Percentiles rank a stretch among this genome's conserved stretches.
phyloP scores from a whole-genome alignment of 305 asterid species.

The Rubia peregrina region DNA sequence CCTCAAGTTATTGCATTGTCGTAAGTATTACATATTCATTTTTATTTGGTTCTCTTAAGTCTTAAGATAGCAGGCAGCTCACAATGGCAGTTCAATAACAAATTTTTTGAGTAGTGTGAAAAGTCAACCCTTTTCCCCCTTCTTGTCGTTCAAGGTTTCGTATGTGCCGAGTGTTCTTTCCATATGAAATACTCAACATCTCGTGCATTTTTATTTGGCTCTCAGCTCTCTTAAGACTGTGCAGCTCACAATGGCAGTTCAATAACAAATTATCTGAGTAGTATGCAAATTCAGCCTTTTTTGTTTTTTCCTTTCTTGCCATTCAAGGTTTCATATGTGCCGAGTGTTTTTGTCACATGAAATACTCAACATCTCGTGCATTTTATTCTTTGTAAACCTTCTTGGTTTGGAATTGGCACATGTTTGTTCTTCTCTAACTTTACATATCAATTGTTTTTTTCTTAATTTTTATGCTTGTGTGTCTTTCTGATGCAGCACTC shows the following conservation, averaged over 20 bases:
- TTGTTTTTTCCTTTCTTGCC: background rate
- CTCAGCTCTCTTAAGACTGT: no score
- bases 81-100: background rate
- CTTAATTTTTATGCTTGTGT: background rate
- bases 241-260: no score
- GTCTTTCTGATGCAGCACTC: conserved; percentile 60
- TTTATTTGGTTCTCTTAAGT: background rate
- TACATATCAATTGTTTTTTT: conserved; percentile 13
- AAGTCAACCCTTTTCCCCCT: background rate
- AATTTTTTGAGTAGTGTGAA: background rate
- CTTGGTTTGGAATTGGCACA: conserved; percentile 1
- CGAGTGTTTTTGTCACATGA: background rate
- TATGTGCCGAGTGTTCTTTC: background rate
- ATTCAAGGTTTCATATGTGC: background rate
- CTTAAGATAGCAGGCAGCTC: background rate
- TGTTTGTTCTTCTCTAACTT: background rate
- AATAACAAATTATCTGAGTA: no score
- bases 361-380: background rate
- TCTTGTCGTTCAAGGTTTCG: background rate
- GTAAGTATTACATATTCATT: background rate
- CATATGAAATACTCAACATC: background rate
- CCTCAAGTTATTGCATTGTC: background rate
- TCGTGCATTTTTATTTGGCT: conserved; percentile 25
- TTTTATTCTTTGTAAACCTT: background rate
- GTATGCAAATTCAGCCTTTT: background rate